Percentiles rank a stretch among this genome's conserved stretches.
Evolutionary conservation across 108 stramenopile genomes (phyloP).

Genomic region (Cylindrotheca closterium): DNA sequence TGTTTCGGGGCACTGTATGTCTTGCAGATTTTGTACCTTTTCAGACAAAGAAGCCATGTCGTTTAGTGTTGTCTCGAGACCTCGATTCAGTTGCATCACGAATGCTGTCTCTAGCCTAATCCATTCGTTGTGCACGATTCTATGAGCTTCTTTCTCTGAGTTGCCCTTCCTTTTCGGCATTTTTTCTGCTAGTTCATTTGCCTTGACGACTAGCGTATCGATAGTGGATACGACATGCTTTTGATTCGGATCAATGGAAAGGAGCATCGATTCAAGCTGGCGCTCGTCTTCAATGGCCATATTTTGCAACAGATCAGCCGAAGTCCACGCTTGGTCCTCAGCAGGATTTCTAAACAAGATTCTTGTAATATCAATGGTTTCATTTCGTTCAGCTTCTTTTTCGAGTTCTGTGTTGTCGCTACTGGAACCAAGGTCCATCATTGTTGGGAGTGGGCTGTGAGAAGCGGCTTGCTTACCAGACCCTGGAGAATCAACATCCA

Average conservation of each 20-base stretch:
- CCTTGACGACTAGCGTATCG: conserved; percentile 7
- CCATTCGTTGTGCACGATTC: conserved; percentile 15
- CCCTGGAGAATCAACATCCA: conserved; percentile 3
- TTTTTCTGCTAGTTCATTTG: neutral
- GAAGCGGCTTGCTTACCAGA: too few relatives aligned
- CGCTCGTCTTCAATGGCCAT: neutral
- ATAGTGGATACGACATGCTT: conserved; percentile 6
- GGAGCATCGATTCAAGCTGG: neutral
- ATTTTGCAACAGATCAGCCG: conserved; percentile 6
- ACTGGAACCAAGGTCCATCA: neutral
- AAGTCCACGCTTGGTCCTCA: conserved; percentile 16
- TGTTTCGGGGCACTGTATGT: neutral
- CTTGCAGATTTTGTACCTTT: neutral
- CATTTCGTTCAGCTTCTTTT: conserved; percentile 1
- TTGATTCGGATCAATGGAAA: neutral
- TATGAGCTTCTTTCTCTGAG: conserved; percentile 2
- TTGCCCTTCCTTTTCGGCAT: conserved; percentile 8
- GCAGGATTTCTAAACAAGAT: conserved; percentile 10
- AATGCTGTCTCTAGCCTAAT: conserved; percentile 8
- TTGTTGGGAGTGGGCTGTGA: too few relatives aligned
- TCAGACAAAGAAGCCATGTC: neutral
- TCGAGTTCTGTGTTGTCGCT: neutral
- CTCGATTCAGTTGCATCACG: conserved; percentile 6
- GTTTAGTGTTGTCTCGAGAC: neutral
- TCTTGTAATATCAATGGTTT: conserved; percentile 3